Conservation (phyloP, 768 basidiomycete species). For the Termitomyces titanicus region DNA sequence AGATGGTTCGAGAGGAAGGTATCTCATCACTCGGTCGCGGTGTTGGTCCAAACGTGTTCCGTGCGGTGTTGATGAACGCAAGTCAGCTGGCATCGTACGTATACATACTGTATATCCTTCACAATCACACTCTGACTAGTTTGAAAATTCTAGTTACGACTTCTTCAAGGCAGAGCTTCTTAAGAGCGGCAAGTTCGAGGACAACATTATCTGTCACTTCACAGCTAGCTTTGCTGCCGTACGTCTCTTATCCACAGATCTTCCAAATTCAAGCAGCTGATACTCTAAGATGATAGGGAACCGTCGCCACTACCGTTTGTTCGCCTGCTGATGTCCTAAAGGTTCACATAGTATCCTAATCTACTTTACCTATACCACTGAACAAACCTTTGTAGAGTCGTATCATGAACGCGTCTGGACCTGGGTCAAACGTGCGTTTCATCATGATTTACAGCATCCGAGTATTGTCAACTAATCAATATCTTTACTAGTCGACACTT, state of each 20-base stretch:
- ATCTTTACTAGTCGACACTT: conserved; percentile 55
- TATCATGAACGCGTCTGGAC: conserved; percentile 86
- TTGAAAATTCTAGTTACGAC: conserved; percentile 60
- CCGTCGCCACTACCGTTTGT: conserved; percentile 86
- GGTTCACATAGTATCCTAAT: conserved; percentile 30
- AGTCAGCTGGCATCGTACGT: conserved; percentile 87
- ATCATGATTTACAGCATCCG: not conserved
- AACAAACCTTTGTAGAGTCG: conserved; percentile 45
- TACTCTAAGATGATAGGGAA: conserved; percentile 46
- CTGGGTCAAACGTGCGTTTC: conserved; percentile 64
- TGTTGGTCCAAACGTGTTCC: conserved; percentile 79
- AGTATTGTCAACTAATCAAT: not conserved
- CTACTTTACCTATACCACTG: not conserved
- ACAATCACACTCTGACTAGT: not conserved
- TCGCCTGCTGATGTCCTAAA: conserved; percentile 88
- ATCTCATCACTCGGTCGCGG: conserved; percentile 71
- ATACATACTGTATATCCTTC: not conserved
- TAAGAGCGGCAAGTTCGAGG: conserved; percentile 66
- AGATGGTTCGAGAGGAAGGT: conserved; percentile 92
- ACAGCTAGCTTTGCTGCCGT: conserved; percentile 86
- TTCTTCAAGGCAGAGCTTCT: conserved; percentile 86
- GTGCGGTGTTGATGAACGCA: conserved; percentile 87
- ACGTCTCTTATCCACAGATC: conserved; percentile 23
- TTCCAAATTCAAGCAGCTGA: not conserved
- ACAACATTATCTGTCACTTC: conserved; percentile 83